Evolutionary conservation across 192 early-diverging fungal species (phyloP).

Genomic region (Coemansia asiatica): DNA sequence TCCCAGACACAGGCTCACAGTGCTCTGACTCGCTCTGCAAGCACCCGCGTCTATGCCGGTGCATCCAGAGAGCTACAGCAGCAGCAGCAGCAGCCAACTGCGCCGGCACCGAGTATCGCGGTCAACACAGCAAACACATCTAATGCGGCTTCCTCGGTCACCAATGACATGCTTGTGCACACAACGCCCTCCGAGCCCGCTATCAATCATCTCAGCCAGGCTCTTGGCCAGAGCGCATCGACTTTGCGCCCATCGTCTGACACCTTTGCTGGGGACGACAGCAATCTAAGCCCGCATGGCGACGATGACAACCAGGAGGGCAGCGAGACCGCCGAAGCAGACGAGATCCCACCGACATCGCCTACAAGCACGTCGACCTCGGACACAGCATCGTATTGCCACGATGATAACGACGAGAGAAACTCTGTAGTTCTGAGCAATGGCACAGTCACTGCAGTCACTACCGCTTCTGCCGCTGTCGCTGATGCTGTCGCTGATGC

Average conservation of each 20-base stretch:
- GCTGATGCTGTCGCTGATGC: conserved; percentile 12
- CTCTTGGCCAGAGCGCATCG: conserved; percentile 41
- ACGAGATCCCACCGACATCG: conserved; percentile 17
- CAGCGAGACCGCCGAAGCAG: conserved; percentile 8
- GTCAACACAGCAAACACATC: background rate
- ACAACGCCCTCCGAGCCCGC: background rate
- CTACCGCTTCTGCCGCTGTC: conserved; percentile 11
- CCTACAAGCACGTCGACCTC: conserved; percentile 32
- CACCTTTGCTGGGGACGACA: conserved; percentile 35
- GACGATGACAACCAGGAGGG: conserved; percentile 11
- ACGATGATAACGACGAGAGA: conserved; percentile 8
- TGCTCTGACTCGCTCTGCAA: conserved; percentile 16
- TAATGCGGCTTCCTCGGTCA: conserved; percentile 7
- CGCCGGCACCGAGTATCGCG: background rate
- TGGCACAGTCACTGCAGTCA: conserved; percentile 13
- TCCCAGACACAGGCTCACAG: conserved; percentile 11
- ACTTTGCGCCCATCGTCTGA: conserved; percentile 51
- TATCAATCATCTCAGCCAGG: conserved; percentile 16
- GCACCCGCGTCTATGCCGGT: conserved; percentile 10
- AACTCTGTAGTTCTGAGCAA: conserved; percentile 4
- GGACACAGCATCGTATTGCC: conserved; percentile 36
- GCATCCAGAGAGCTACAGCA: background rate
- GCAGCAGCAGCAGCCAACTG: background rate
- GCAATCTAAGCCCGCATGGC: background rate
- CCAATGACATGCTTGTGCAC: background rate